Evolutionary conservation across 352 stramenopile genomes (phyloP).

Genomic region (Thraustotheca clavata): DNA sequence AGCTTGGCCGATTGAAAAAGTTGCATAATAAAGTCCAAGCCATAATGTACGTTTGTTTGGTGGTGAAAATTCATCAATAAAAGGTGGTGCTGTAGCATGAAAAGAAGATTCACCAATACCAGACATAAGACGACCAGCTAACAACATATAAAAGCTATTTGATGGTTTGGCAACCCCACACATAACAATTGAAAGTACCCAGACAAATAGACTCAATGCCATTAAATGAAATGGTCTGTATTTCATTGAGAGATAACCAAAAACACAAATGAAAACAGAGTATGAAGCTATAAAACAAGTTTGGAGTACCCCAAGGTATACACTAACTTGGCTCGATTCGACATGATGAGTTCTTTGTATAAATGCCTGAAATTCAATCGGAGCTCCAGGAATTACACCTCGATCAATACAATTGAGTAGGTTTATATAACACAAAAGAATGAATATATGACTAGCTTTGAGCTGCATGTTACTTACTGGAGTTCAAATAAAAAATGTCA

Average conservation of each 20-base stretch:
- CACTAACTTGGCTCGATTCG: background rate
- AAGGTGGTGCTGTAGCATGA: slow-evolving; percentile 44
- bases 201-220: slow-evolving; percentile 37
- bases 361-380: slow-evolving; percentile 17
- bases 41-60: slow-evolving; percentile 33
- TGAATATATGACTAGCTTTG: background rate
- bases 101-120: slow-evolving; percentile 56
- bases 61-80: slow-evolving; percentile 53
- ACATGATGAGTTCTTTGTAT: slow-evolving; percentile 6
- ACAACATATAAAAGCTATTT: slow-evolving; percentile 40
- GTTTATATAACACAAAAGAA: slow-evolving; percentile 10
- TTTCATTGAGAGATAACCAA: slow-evolving; percentile 44
- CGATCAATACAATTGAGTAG: slow-evolving; percentile 14
- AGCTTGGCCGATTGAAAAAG: slow-evolving; percentile 40
- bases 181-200: slow-evolving; percentile 38
- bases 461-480: too few species aligned
- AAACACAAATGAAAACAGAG: slow-evolving; percentile 26
- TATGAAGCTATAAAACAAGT: slow-evolving; percentile 1
- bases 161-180: slow-evolving; percentile 31
- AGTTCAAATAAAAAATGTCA: too few species aligned
- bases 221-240: slow-evolving; percentile 48
- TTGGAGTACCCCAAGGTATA: slow-evolving; percentile 15
- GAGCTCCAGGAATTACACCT: slow-evolving; percentile 10
- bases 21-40: slow-evolving; percentile 50
- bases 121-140: slow-evolving; percentile 40